Evolutionary conservation across 352 stramenopile genomes (phyloP), one percentile per base, ranked within the genome.

Genomic region (Phytophthora crassamura): DNA sequence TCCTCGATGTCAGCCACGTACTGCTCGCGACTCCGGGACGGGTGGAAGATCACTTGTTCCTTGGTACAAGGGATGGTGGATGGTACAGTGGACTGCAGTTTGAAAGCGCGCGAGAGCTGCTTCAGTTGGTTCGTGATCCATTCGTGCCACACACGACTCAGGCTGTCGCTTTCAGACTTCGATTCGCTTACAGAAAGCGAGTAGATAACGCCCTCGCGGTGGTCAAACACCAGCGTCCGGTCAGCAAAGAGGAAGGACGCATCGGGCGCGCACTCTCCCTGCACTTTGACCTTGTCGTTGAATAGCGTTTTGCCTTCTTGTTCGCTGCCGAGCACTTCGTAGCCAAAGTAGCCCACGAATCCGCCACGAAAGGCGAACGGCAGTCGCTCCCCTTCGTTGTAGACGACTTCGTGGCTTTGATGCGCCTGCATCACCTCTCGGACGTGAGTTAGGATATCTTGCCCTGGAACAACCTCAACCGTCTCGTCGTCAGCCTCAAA

Each of bases 161-260:
- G 5, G 0, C 5, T 14, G 32, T 58, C 53, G 28, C 55, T 47
- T 61, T 72, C 18, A 1, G 8, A 33, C 5, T 57, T 36, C 18
- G 7, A 64, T 51, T 60, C 53, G 45, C 54, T 52, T 12, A 94
- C 47, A 39, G 75, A 93, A 33, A 98, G 69, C 10, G 92, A 69
- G 70, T 97, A 98, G 67, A 95, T 84, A 20, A 78, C 68, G 7
- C 51, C 46, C 1, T 84, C 84, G 3, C 65, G 64, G 59, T 98
- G 91, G 73, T 98, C 91, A 69, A 95, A 98, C 16, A 97, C 79
- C 18, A 98, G 57, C 42, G 84, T 85, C 45, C 88, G 83, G 64
- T 98, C 91, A 30, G 84, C 88, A 74, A 98, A 97, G 7, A 98
- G 42, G 72, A 98, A 95, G 2, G 93, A 95, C 14, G 91, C 78